These are phyloP conservation scores for Larix kaempferi DNA, from an alignment of 75 land plant species.

Conservation along the genomic window DNA sequence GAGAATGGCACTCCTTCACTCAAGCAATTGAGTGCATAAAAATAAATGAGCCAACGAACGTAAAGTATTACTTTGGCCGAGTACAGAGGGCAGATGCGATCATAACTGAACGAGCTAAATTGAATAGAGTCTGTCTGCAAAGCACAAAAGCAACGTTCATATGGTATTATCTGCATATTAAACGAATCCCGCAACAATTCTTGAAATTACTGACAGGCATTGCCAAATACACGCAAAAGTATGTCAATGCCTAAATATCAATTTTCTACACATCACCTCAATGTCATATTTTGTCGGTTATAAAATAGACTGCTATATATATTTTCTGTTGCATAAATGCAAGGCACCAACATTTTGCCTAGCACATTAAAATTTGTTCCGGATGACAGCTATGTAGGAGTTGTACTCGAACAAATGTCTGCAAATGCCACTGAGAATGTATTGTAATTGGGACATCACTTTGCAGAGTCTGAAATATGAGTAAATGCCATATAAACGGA, in stretches of 20 bases:
- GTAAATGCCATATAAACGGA: conserved; percentile 34
- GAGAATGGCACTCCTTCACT: no score
- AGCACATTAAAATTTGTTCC: background rate
- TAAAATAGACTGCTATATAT: background rate
- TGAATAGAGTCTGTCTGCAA: background rate
- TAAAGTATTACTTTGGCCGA: background rate
- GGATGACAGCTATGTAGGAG: background rate
- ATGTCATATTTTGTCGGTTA: background rate
- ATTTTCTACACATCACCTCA: background rate
- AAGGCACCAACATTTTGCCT: background rate
- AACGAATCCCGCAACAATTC: background rate
- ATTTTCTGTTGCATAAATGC: background rate
- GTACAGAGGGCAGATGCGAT: background rate
- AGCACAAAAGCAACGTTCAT: background rate
- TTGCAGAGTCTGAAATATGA: conserved; percentile 9
- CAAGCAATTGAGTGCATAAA: no score
- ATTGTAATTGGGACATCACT: background rate
- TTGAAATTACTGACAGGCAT: background rate
- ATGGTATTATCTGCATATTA: background rate
- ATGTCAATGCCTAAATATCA: background rate
- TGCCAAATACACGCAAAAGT: background rate
- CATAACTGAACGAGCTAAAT: background rate
- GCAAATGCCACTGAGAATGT: background rate
- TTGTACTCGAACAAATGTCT: background rate
- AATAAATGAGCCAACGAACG: background rate